Evolutionary conservation across 768 basidiomycete genomes (phyloP), one percentile per base, ranked within the genome.

Genomic region (Suillus ampliporus): DNA sequence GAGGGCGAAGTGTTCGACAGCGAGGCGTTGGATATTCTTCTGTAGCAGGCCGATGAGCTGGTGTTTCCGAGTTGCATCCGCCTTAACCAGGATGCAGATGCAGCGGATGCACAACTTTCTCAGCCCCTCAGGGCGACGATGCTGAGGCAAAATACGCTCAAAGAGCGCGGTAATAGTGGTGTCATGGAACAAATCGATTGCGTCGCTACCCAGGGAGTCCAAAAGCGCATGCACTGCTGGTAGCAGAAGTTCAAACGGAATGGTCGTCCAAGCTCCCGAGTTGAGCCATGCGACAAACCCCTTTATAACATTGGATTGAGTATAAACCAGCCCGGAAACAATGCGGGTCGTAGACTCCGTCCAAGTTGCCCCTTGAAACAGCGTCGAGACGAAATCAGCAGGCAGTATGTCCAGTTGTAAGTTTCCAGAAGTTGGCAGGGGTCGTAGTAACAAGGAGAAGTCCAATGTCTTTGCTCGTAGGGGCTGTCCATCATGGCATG

Each of bases 171-270:
- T 56, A 19, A 28, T 69, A 37, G 65, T 60, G 17, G 75, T 62
- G 1, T 68, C 59, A 17, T 61, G 56, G 2, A 68, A 66, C 46
- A 76, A n/a, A 35, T 71, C 60, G 10, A 65, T 64, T 2, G 65
- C 15, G 3, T 65, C 67, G 26, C 68, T 52, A n/a, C 64, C 67
- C 11, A 63, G 64, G 35, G 74, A 68, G 28, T 88, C 85, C n/a
- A 87, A 70, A 58, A 84, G 80, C 7, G 84, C 81, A 53, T 78
- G 74, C 7, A 88, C 51, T 10, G 83, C 77, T 0, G 73, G 68
- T 23, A 81, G 70, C 17, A 85, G 69, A 34, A 76, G 69, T 13
- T 75, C 68, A 3, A 71, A 40, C 17, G 40, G 17, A 5, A 65
- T 34, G 5, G 67, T 46, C 26, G 72, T 73, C 28, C 66, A 63